phyloP scores from a whole-genome alignment of 2,329 filamentous ascomycete genomes.

The Colletotrichum incanum region DNA sequence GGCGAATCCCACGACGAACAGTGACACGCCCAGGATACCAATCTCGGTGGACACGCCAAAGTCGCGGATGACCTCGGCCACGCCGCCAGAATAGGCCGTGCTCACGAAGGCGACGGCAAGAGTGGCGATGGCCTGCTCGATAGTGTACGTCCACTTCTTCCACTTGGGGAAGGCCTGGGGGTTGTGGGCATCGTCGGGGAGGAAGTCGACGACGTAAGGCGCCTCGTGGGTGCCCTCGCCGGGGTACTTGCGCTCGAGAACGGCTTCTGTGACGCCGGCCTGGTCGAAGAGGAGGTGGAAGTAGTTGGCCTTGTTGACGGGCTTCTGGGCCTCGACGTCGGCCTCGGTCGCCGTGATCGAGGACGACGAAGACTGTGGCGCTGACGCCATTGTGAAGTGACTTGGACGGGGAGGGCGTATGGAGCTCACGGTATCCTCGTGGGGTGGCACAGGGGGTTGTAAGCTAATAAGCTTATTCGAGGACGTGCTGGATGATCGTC shows the following conservation, averaged over 20 bases:
- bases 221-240: conserved; percentile 75
- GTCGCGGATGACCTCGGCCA: conserved; percentile 64
- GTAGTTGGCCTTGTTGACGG: conserved; percentile 57
- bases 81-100: conserved; percentile 71
- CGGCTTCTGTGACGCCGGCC: conserved; percentile 69
- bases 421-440: conserved; percentile 5
- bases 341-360: conserved; percentile 53
- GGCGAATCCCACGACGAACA: conserved; percentile 65
- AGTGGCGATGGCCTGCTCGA: conserved; percentile 73
- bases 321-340: conserved; percentile 60
- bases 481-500: conserved; percentile 10
- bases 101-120: conserved; percentile 77
- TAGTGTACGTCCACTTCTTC: conserved; percentile 76
- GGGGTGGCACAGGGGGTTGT: not conserved
- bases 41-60: conserved; percentile 65
- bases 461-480: conserved; percentile 27
- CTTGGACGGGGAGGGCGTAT: not conserved
- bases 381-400: conserved; percentile 37
- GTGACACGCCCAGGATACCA: conserved; percentile 62
- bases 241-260: conserved; percentile 69
- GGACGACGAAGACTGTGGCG: conserved; percentile 48
- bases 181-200: conserved; percentile 75
- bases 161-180: conserved; percentile 69
- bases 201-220: conserved; percentile 76
- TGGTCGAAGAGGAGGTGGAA: conserved; percentile 71